Evolutionary conservation across 2,329 filamentous ascomycete genomes (phyloP).

Genomic region (Colletotrichum navitas): DNA sequence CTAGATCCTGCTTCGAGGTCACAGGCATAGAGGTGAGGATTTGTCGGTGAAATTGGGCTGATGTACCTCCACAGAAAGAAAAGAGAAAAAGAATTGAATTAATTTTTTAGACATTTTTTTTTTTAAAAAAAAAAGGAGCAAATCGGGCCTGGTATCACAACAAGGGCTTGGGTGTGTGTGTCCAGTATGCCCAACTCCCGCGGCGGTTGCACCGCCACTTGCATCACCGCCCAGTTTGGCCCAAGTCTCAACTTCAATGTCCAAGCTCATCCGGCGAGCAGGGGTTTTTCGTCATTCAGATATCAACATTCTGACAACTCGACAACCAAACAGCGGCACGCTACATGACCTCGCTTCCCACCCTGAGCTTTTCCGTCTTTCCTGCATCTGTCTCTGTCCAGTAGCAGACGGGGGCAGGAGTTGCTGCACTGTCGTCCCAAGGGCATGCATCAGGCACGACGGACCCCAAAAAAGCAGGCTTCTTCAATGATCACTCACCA

Average conservation of each 20-base stretch:
- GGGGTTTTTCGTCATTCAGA: slow-evolving; percentile 9
- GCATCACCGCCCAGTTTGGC: slow-evolving; percentile 36
- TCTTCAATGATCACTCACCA: slow-evolving; percentile 2
- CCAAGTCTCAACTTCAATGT: slow-evolving; percentile 1
- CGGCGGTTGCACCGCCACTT: slow-evolving; percentile 38
- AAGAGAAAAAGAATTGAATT: slow-evolving; percentile 12
- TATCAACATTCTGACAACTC: slow-evolving; percentile 7
- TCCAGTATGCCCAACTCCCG: slow-evolving; percentile 23
- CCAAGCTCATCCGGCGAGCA: background rate
- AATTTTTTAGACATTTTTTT: no score
- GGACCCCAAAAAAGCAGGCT: slow-evolving; percentile 14
- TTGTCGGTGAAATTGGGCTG: slow-evolving; percentile 18
- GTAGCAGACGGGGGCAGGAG: background rate
- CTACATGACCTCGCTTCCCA: background rate
- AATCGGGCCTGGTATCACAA: background rate
- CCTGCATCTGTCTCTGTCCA: background rate
- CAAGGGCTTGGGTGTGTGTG: background rate
- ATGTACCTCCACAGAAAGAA: background rate
- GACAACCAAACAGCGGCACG: background rate
- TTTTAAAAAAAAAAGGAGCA: slow-evolving; percentile 16
- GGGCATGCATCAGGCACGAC: background rate
- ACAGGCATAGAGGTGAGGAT: slow-evolving; percentile 17
- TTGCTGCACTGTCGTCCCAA: slow-evolving; percentile 4
- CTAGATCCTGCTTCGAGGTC: slow-evolving; percentile 5
- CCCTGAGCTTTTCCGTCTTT: background rate